Percentiles rank a stretch among this genome's conserved stretches.
These are phyloP conservation scores for Pseudocercospora crystallina DNA, from an alignment of 2,329 filamentous ascomycete species.

Conservation along the genomic window DNA sequence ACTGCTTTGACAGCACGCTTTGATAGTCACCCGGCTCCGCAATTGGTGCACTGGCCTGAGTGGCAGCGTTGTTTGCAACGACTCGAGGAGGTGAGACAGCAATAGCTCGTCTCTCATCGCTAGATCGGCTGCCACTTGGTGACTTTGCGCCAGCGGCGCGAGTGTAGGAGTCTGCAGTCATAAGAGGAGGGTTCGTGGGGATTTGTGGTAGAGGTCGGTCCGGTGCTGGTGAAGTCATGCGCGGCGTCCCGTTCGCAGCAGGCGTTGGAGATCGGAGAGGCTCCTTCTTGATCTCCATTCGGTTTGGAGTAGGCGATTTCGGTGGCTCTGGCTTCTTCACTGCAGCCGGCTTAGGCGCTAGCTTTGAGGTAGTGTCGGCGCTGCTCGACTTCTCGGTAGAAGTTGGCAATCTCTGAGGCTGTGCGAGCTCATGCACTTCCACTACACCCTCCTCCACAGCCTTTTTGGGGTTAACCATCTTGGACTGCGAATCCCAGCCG, in stretches of 20 bases:
- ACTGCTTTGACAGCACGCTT: constrained; percentile 43
- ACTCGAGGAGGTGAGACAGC: constrained; percentile 15
- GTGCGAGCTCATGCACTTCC: constrained; percentile 65
- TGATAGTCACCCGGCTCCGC: constrained; percentile 11
- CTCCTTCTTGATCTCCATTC: constrained; percentile 25
- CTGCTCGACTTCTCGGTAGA: constrained; percentile 20
- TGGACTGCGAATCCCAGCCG: constrained; percentile 88
- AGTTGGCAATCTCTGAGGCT: constrained; percentile 17
- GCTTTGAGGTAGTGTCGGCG: constrained; percentile 17
- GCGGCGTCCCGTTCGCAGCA: constrained; percentile 13
- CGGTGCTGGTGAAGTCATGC: constrained; percentile 20
- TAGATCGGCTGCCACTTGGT: constrained; percentile 10
- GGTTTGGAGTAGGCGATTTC: constrained; percentile 15
- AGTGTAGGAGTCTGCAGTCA: constrained; percentile 42
- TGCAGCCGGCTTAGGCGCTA: constrained; percentile 18
- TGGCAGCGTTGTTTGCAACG: constrained; percentile 8
- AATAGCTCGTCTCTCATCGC: constrained; percentile 20
- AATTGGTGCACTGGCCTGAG: constrained; percentile 13
- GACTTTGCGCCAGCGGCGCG: constrained; percentile 30
- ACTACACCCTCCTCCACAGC: constrained; percentile 73
- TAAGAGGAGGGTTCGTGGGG: constrained; percentile 33
- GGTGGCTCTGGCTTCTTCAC: constrained; percentile 28
- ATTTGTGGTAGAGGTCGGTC: constrained; percentile 27
- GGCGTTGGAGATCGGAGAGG: constrained; percentile 20
- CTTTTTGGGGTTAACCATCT: constrained; percentile 76